phyloP scores from a whole-genome alignment of 2,329 filamentous ascomycete genomes.

The Aspergillus candidus region DNA sequence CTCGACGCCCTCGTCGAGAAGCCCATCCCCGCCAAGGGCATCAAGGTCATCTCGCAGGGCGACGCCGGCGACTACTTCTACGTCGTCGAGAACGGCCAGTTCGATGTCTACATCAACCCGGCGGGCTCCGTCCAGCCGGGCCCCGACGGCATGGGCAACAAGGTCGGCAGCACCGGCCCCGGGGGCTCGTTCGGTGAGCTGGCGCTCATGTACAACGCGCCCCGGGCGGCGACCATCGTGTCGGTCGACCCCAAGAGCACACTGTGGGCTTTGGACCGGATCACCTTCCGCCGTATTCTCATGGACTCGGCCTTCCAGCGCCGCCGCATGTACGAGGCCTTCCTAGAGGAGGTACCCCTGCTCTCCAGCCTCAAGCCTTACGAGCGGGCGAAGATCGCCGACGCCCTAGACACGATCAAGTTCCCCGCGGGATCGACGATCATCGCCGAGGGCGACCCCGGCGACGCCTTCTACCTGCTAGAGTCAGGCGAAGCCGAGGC shows the following conservation, averaged over 20 bases:
- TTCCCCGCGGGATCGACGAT: constrained; percentile 73
- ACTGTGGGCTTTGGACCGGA: constrained; percentile 88
- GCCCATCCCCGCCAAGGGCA: constrained; percentile 84
- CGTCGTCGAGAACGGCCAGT: constrained; percentile 83
- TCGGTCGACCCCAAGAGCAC: constrained; percentile 72
- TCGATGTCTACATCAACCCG: constrained; percentile 84
- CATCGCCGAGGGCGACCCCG: constrained; percentile 85
- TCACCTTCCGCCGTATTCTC: constrained; percentile 94
- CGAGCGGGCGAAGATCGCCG: constrained; percentile 94
- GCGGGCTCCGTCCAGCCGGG: constrained; percentile 73
- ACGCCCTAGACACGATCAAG: constrained; percentile 87
- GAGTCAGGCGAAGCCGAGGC: constrained; percentile 83
- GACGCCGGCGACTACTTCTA: constrained; percentile 98
- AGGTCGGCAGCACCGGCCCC: constrained; percentile 74
- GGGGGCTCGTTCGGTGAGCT: constrained; percentile 95
- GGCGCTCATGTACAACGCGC: constrained; percentile 97
- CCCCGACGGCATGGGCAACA: constrained; percentile 71
- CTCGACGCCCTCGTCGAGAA: constrained; percentile 90
- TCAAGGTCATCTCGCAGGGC: constrained; percentile 88
- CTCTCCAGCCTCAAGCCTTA: constrained; percentile 79
- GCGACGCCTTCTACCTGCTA: constrained; percentile 84
- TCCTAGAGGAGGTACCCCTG: constrained; percentile 88
- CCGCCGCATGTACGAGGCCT: constrained; percentile 93
- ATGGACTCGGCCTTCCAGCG: constrained; percentile 98
- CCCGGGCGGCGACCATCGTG: constrained; percentile 87